phyloP scores from a whole-genome alignment of 1,139 yeast genomes.

The Debaryomyces singareniensis region DNA sequence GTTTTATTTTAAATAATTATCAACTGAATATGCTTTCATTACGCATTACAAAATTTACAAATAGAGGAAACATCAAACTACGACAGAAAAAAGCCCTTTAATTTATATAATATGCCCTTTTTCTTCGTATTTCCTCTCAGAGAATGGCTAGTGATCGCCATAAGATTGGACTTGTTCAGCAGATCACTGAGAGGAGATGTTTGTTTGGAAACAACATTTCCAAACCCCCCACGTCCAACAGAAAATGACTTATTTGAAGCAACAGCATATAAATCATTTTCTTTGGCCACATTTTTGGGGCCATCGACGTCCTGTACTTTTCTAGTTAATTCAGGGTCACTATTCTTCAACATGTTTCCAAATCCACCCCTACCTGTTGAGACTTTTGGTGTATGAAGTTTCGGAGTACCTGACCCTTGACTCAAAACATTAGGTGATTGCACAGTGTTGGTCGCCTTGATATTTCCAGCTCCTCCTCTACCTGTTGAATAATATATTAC shows the following conservation, averaged over 20 bases:
- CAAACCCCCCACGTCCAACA: constrained; percentile 46
- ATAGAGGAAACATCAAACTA: too few species aligned
- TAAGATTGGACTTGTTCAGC: constrained; percentile 12
- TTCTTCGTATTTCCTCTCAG: constrained; percentile 12
- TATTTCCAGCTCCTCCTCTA: constrained; percentile 78
- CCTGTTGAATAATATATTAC: constrained; percentile 57
- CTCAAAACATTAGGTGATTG: constrained; percentile 53
- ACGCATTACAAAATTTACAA: neutral
- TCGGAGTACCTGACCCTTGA: constrained; percentile 63
- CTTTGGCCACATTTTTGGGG: constrained; percentile 11
- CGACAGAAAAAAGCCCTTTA: constrained; percentile 20
- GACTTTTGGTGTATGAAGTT: constrained; percentile 48
- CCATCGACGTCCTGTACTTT: constrained; percentile 65
- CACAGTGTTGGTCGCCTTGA: constrained; percentile 36
- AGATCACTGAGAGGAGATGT: constrained; percentile 8
- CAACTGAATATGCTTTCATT: too few species aligned
- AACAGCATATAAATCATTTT: constrained; percentile 29
- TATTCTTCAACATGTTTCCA: constrained; percentile 68
- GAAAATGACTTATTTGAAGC: constrained; percentile 33
- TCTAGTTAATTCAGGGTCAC: constrained; percentile 55
- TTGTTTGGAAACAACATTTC: constrained; percentile 30
- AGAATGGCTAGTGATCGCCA: constrained; percentile 22
- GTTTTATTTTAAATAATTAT: neutral
- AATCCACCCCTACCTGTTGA: constrained; percentile 81
- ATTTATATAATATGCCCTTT: constrained; percentile 26